These are phyloP conservation scores for Volutella citrinella DNA, from an alignment of 2,329 filamentous ascomycete genomes.

Conservation along the genomic window DNA sequence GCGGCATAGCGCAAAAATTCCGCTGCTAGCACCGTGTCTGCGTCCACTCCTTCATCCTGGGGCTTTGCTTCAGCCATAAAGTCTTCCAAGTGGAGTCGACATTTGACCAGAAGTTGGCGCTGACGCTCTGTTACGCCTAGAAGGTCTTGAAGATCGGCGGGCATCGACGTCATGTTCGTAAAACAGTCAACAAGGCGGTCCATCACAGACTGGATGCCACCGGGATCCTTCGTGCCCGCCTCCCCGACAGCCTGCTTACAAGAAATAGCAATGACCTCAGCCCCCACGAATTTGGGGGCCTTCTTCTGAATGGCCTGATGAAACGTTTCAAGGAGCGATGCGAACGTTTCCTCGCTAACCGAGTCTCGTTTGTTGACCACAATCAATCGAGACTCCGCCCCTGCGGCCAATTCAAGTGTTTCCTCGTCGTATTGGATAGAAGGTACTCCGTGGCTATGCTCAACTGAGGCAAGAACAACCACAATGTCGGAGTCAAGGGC, in stretches of 20 bases:
- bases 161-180: constrained; percentile 65
- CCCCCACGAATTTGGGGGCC: constrained; percentile 29
- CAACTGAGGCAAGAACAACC: constrained; percentile 75
- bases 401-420: constrained; percentile 51
- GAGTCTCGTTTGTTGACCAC: constrained; percentile 63
- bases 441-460: constrained; percentile 39
- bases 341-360: constrained; percentile 34
- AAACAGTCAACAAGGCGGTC: constrained; percentile 67
- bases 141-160: constrained; percentile 73
- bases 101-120: constrained; percentile 73
- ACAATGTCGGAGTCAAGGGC: constrained; percentile 83
- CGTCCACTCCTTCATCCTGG: constrained; percentile 41
- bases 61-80: constrained; percentile 62
- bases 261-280: constrained; percentile 56
- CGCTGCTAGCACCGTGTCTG: constrained; percentile 86
- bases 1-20: constrained; percentile 84
- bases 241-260: constrained; percentile 59
- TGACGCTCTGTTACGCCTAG: constrained; percentile 90
- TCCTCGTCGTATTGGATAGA: constrained; percentile 53
- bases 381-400: constrained; percentile 48
- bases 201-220: constrained; percentile 68
- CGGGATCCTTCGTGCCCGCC: constrained; percentile 44
- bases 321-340: constrained; percentile 40
- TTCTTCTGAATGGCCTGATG: constrained; percentile 14
- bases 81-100: constrained; percentile 66